Conservation (phyloP, 2,329 filamentous ascomycete genomes). For the Leptographium lundbergii region DNA sequence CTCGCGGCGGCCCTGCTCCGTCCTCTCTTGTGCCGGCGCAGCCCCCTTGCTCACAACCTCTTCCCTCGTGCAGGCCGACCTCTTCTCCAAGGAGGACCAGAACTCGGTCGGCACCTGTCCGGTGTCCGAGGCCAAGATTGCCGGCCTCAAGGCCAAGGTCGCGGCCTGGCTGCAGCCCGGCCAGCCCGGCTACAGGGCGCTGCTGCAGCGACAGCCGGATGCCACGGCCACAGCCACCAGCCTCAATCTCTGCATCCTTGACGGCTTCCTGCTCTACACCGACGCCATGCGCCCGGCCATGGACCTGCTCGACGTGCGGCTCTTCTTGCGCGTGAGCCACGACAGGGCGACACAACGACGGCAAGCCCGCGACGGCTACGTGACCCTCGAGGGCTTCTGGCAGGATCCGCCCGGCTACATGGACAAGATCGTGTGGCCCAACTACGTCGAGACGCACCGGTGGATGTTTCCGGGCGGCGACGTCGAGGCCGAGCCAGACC, state of each 20-base stretch:
- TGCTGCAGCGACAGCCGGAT: neutral
- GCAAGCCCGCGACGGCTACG: constrained; percentile 61
- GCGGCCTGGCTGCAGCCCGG: constrained; percentile 30
- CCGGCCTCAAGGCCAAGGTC: constrained; percentile 33
- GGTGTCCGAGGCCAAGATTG: constrained; percentile 33
- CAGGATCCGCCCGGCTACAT: constrained; percentile 88
- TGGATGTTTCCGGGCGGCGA: constrained; percentile 66
- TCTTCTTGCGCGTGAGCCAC: constrained; percentile 65
- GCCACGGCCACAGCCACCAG: neutral
- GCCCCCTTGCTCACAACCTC: constrained; percentile 4
- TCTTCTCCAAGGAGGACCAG: constrained; percentile 48
- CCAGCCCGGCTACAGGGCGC: constrained; percentile 25
- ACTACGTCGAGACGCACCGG: constrained; percentile 69
- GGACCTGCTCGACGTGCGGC: constrained; percentile 54
- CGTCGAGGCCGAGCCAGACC: constrained; percentile 45
- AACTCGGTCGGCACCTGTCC: constrained; percentile 47
- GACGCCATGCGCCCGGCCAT: constrained; percentile 39
- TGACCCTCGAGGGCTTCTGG: constrained; percentile 86
- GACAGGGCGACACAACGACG: constrained; percentile 50
- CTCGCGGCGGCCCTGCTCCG: neutral
- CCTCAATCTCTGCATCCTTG: constrained; percentile 56
- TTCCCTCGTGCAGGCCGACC: constrained; percentile 24
- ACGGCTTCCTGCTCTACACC: constrained; percentile 79
- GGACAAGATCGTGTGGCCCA: constrained; percentile 90
- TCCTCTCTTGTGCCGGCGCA: neutral